phyloP scores from a whole-genome alignment of 495 filamentous ascomycete species.

The Staphylotrichum tortipilum region DNA sequence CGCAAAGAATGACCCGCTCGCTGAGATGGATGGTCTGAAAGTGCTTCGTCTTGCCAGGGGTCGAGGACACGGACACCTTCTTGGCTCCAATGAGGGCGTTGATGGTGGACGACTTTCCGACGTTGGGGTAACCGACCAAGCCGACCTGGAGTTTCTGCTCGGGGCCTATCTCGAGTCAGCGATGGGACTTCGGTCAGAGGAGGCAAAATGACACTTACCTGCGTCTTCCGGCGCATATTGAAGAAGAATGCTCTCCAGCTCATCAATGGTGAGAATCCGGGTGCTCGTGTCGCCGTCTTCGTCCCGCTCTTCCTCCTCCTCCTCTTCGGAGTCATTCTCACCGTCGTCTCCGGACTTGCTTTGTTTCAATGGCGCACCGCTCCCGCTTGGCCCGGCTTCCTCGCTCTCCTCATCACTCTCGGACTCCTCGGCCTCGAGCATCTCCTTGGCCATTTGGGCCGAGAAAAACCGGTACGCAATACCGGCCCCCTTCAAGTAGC shows the following conservation, averaged over 20 bases:
- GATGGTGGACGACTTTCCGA: slow-evolving; percentile 98
- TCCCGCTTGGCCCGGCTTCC: slow-evolving; percentile 14
- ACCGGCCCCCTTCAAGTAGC: slow-evolving; percentile 70
- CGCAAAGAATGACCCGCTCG: slow-evolving; percentile 81
- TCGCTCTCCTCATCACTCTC: slow-evolving; percentile 32
- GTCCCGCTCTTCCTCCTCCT: slow-evolving; percentile 16
- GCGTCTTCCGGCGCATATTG: slow-evolving; percentile 54
- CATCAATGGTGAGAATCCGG: slow-evolving; percentile 80
- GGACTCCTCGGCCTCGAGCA: slow-evolving; percentile 54
- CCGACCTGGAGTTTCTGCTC: slow-evolving; percentile 77
- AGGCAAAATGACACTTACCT: slow-evolving; percentile 26
- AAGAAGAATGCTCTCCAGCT: slow-evolving; percentile 84
- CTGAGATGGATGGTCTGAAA: slow-evolving; percentile 97
- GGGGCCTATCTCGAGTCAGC: slow-evolving; percentile 14
- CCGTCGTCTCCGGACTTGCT: slow-evolving; percentile 23
- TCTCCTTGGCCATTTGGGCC: slow-evolving; percentile 79
- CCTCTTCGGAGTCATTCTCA: slow-evolving; percentile 19
- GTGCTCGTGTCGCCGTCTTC: slow-evolving; percentile 51
- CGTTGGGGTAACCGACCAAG: slow-evolving; percentile 96
- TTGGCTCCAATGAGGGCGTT: slow-evolving; percentile 96
- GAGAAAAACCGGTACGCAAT: slow-evolving; percentile 96
- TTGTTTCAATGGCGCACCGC: slow-evolving; percentile 13
- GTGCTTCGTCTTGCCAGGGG: slow-evolving; percentile 97
- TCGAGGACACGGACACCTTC: slow-evolving; percentile 96
- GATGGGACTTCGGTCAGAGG: slow-evolving; percentile 7